Conservation (phyloP, 179 eudicot species). For the Nepenthes alata region DNA sequence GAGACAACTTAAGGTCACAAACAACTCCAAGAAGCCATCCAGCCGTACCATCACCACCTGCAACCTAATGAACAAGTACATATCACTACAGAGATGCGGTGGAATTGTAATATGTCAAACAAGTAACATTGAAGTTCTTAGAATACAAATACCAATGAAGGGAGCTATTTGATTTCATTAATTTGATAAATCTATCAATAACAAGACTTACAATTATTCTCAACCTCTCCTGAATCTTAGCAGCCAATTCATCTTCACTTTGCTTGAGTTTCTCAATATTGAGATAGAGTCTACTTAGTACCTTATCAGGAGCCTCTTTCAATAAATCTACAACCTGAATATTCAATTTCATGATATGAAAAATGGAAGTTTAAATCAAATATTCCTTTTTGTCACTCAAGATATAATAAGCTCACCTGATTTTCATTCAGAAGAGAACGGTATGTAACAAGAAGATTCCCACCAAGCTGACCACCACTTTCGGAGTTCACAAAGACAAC, state of each 20-base stretch:
- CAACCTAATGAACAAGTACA: slow-evolving; percentile 43
- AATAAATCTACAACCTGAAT: slow-evolving; percentile 69
- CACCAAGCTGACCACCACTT: slow-evolving; percentile 98
- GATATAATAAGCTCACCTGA: slow-evolving; percentile 36
- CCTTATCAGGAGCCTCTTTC: slow-evolving; percentile 71
- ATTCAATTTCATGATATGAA: neutral
- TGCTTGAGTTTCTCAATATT: slow-evolving; percentile 63
- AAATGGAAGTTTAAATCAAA: neutral
- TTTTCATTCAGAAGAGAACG: slow-evolving; percentile 56
- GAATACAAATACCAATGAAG: no score
- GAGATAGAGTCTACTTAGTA: slow-evolving; percentile 43
- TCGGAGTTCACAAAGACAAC: slow-evolving; percentile 77
- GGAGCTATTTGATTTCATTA: no score
- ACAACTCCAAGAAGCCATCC: slow-evolving; percentile 96
- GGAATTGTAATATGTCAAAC: no score
- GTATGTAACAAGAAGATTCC: slow-evolving; percentile 69
- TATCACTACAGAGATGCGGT: neutral
- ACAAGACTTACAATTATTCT: slow-evolving; percentile 66
- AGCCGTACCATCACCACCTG: slow-evolving; percentile 97
- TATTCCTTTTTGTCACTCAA: no score
- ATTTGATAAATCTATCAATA: neutral
- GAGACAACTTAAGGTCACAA: slow-evolving; percentile 66
- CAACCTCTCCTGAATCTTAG: slow-evolving; percentile 48
- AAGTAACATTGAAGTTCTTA: no score
- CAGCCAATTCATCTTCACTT: slow-evolving; percentile 47